A percentile compares a stretch with the other conserved stretches of the same genome.
These are phyloP conservation scores for Dendrobium chrysotoxum DNA, from an alignment of 106 monocot species.

Conservation along the genomic window DNA sequence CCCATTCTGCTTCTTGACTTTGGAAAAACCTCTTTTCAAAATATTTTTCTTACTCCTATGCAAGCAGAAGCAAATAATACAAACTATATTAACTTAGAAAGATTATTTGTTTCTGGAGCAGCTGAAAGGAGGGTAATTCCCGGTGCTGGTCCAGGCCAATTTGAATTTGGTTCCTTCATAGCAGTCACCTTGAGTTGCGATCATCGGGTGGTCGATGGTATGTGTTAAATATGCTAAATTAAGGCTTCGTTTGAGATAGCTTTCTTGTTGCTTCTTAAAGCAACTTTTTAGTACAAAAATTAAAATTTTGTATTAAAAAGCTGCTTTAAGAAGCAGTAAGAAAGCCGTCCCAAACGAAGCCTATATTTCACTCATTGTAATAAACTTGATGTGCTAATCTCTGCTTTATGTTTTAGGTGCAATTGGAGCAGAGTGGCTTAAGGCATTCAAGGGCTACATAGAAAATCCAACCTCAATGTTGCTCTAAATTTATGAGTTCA, in stretches of 20 bases:
- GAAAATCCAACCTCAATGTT: constrained; percentile 89
- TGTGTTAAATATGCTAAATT: background rate
- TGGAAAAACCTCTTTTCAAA: no score
- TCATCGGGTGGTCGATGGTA: constrained; percentile 98
- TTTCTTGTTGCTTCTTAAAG: no score
- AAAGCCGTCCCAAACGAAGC: no score
- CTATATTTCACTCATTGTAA: background rate
- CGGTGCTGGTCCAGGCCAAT: constrained; percentile 50
- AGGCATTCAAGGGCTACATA: constrained; percentile 90
- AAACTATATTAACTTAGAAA: background rate
- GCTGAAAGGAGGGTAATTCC: constrained; percentile 91
- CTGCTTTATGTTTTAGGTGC: constrained; percentile 47
- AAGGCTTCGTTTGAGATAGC: no score
- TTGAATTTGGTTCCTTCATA: constrained; percentile 83
- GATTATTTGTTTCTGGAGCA: constrained; percentile 25
- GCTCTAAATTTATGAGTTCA: constrained; percentile 29
- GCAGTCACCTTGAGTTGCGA: constrained; percentile 94
- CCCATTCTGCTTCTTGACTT: no score
- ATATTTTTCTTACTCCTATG: background rate
- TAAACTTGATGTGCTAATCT: background rate
- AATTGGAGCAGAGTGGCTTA: constrained; percentile 95
- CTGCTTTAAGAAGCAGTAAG: no score
- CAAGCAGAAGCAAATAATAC: background rate
- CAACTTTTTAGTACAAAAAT: no score
- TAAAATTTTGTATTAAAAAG: no score